Evolutionary conservation across 116 monocot species (phyloP).

Genomic region (Iris pallida): DNA sequence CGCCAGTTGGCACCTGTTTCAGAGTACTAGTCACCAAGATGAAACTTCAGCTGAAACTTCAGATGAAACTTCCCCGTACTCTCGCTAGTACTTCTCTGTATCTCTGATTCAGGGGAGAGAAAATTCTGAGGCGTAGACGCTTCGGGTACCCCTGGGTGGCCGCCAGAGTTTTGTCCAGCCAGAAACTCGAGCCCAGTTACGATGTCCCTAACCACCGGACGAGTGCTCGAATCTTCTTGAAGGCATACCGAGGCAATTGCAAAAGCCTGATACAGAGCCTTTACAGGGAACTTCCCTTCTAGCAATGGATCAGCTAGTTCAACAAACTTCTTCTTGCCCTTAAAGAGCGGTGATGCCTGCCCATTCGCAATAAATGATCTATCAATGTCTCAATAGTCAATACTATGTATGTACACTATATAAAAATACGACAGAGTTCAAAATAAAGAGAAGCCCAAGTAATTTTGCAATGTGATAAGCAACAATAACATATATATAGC

Average conservation of each 20-base stretch:
- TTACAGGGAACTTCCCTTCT: conserved; percentile 44
- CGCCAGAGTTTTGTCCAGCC: not conserved
- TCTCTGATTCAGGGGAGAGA: not conserved
- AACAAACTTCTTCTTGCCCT: conserved; percentile 61
- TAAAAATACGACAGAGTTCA: not conserved
- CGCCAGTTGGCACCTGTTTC: too few species aligned
- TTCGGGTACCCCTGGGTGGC: too few species aligned
- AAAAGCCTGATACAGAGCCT: conserved; percentile 73
- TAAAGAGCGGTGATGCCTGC: conserved; percentile 75
- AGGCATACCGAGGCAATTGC: conserved; percentile 90
- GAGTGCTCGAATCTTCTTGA: conserved; percentile 68
- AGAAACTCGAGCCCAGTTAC: conserved; percentile 80
- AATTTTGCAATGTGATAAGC: not conserved
- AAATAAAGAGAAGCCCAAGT: not conserved
- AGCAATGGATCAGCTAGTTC: conserved; percentile 77
- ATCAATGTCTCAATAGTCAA: not conserved
- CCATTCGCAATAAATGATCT: not conserved
- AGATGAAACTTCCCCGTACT: not conserved
- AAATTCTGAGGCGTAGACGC: too few species aligned
- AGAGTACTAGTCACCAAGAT: too few species aligned
- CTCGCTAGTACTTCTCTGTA: not conserved
- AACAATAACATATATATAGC: not conserved
- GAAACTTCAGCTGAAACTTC: too few species aligned
- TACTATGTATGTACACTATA: not conserved
- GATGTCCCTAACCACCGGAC: conserved; percentile 74